A percentile compares a stretch with the other conserved stretches of the same genome.
Evolutionary conservation across 2,329 filamentous ascomycete species (phyloP).

Genomic region (Alternaria sp.): DNA sequence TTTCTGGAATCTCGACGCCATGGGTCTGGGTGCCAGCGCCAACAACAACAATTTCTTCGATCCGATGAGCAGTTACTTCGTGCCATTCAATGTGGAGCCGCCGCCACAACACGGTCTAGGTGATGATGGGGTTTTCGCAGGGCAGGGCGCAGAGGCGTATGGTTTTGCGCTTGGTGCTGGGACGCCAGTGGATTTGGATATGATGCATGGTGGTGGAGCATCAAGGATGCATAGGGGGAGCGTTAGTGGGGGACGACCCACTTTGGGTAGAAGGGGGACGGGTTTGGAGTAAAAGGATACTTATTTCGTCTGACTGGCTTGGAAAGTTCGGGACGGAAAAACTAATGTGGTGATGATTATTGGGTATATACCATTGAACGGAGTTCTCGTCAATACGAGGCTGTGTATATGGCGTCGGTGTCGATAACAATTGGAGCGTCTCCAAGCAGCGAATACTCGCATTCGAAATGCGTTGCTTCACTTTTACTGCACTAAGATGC

Average conservation of each 20-base stretch:
- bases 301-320: no score
- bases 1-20: constrained; percentile 48
- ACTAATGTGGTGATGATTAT: neutral
- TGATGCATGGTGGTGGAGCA: constrained; percentile 17
- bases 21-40: constrained; percentile 33
- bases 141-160: constrained; percentile 20
- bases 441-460: neutral
- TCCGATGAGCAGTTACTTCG: constrained; percentile 78
- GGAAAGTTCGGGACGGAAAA: neutral
- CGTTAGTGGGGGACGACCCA: constrained; percentile 5
- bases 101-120: constrained; percentile 53
- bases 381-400: neutral
- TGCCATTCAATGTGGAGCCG: constrained; percentile 91
- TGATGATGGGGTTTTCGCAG: constrained; percentile 47
- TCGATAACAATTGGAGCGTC: neutral
- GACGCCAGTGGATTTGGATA: constrained; percentile 18
- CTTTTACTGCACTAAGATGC: neutral
- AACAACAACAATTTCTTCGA: constrained; percentile 45
- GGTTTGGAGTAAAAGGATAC: constrained; percentile 4
- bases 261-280: constrained; percentile 11
- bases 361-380: neutral
- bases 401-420: neutral
- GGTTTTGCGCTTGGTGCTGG: constrained; percentile 20
- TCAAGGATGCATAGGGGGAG: constrained; percentile 4
- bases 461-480: neutral